Evolutionary conservation across 31 red algal genomes (phyloP), one percentile per base, ranked within the genome.

Genomic region (Asparagopsis taxiformis): DNA sequence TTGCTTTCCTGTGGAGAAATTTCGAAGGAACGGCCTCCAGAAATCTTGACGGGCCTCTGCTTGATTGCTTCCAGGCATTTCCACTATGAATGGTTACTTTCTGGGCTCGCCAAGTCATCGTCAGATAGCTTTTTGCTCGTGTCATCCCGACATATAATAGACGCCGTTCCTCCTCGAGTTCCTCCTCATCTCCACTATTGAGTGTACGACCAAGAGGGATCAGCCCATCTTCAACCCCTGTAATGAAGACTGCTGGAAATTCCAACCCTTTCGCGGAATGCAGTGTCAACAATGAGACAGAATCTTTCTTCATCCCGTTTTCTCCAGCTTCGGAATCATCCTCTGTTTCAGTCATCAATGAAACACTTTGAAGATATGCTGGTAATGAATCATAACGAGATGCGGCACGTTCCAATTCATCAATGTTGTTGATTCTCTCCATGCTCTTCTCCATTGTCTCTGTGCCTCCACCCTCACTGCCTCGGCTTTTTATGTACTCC

Each of bases 91-190:
- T 24, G 34, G 28, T 35, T 39, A 50, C 22, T 51, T 72, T 67
- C 17, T 65, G 51, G n/a, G 20, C 55, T 10, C 72, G 62, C 64
- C 74, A 84, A 22, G 62, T 77, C n/a, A 85, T 67, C 16, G 49
- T 66, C 13, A 88, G 70, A 38, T 58, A 25, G 33, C 54, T 37
- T 52, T 82, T 79, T 0, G 94, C 88, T 21, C 94, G 79, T 41
- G 94, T 97, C 72, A 97, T 80, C 3, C 77, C 94, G 10, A 97
- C 94, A 66, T 97, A 97, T 19, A 78, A 59, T 31, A 97, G 59
- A 19, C 94, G 82, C 3, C 88, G 35, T 51, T 97, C 94, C 68
- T 97, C 94, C 39, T 87, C 84, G 0, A 92, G 25, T 5, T 53
- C 55, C 15, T 67, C 52, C 22, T 41, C 25, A 0, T 44, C 59